Conservation (phyloP, 768 basidiomycete genomes). For the Suillus discolor region DNA sequence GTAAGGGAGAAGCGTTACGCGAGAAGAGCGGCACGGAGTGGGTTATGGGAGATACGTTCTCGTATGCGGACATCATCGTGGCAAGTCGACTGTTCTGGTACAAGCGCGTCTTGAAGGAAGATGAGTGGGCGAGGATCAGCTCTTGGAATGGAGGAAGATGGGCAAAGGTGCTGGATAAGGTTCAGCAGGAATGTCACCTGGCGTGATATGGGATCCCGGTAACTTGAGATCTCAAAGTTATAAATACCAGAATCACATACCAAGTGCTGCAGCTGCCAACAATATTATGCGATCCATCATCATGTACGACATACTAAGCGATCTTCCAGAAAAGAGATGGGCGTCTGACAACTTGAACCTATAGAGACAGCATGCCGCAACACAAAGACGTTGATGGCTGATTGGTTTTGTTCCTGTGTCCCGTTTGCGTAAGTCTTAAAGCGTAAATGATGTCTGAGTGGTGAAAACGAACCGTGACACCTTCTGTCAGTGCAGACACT, state of each 20-base stretch:
- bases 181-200: constrained; percentile 5
- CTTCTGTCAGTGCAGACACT: no score
- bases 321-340: background rate
- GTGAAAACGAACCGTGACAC: no score
- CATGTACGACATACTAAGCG: constrained; percentile 5
- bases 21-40: constrained; percentile 1
- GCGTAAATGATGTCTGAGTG: no score
- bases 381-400: no score
- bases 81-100: constrained; percentile 9
- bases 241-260: background rate
- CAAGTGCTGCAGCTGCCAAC: background rate
- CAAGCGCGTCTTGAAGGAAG: constrained; percentile 6
- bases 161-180: constrained; percentile 5
- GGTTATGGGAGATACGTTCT: constrained; percentile 13
- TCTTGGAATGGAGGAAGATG: constrained; percentile 10
- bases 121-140: constrained; percentile 5
- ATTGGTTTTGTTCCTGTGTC: no score
- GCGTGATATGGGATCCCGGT: background rate
- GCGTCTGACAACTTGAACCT: background rate
- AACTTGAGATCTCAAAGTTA: background rate
- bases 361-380: background rate
- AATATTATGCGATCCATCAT: constrained; percentile 5
- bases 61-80: constrained; percentile 12
- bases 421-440: no score
- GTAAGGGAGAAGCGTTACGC: constrained; percentile 4